These are phyloP conservation scores for Hirsutella rhossiliensis DNA, from an alignment of 2,329 filamentous ascomycete species.

Conservation along the genomic window DNA sequence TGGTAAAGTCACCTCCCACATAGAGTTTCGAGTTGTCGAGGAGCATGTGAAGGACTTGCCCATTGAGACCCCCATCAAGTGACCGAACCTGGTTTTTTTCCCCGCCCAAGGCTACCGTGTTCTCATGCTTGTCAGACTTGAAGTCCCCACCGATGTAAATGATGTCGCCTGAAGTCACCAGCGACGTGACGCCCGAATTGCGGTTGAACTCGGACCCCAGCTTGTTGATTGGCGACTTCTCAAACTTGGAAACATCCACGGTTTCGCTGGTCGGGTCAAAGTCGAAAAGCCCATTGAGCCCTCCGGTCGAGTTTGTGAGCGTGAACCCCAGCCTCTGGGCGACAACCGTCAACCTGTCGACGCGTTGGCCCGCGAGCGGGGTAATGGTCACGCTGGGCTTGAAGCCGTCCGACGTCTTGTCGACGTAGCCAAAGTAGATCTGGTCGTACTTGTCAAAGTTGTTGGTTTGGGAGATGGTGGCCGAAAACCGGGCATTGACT, in stretches of 20 bases:
- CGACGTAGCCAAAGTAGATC: slow-evolving; percentile 76
- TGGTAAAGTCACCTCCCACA: slow-evolving; percentile 75
- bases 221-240: slow-evolving; percentile 61
- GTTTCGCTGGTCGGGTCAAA: slow-evolving; percentile 52
- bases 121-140: slow-evolving; percentile 51
- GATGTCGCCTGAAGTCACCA: slow-evolving; percentile 51
- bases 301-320: slow-evolving; percentile 60
- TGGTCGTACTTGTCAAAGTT: slow-evolving; percentile 94
- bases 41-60: slow-evolving; percentile 60
- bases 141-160: slow-evolving; percentile 82
- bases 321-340: slow-evolving; percentile 78
- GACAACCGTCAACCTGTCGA: slow-evolving; percentile 62
- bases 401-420: slow-evolving; percentile 61
- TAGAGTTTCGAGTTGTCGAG: slow-evolving; percentile 57
- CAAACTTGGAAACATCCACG: slow-evolving; percentile 50
- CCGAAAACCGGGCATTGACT: slow-evolving; percentile 37
- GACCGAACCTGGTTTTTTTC: slow-evolving; percentile 49
- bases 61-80: slow-evolving; percentile 65
- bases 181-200: slow-evolving; percentile 55
- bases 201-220: slow-evolving; percentile 59
- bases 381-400: slow-evolving; percentile 69
- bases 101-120: slow-evolving; percentile 61
- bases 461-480: slow-evolving; percentile 76
- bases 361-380: slow-evolving; percentile 50
- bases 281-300: slow-evolving; percentile 83